Evolutionary conservation across 2,329 filamentous ascomycete species (phyloP).

Genomic region (Periconia sp.): DNA sequence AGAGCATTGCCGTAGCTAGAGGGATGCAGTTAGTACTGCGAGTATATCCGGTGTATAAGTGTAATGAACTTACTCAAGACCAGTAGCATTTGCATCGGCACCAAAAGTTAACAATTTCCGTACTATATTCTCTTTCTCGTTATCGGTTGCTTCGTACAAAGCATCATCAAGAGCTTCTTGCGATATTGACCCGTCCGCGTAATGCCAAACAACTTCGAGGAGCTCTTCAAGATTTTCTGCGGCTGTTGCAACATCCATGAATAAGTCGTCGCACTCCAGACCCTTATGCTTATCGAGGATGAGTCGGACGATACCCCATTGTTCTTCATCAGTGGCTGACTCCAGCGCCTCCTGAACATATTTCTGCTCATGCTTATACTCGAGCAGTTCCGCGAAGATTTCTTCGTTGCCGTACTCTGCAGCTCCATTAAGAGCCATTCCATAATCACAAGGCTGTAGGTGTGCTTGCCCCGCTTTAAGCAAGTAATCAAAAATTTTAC

Average conservation of each 20-base stretch:
- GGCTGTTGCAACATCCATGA: not conserved
- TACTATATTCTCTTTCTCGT: slow-evolving; percentile 8
- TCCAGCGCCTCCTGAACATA: slow-evolving; percentile 1
- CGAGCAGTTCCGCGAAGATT: not conserved
- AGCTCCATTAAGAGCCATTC: not conserved
- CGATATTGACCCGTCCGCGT: slow-evolving; percentile 1
- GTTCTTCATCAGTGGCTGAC: not conserved
- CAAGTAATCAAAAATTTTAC: slow-evolving; percentile 1
- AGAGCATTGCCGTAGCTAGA: slow-evolving; percentile 17
- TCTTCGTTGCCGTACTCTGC: slow-evolving; percentile 2
- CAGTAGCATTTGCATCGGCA: not conserved
- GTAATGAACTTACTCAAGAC: not conserved
- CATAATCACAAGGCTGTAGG: slow-evolving; percentile 1
- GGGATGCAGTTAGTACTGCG: too few species aligned
- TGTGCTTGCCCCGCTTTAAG: not conserved
- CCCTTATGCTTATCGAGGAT: not conserved
- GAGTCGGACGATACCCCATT: slow-evolving; percentile 1
- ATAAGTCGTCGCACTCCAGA: slow-evolving; percentile 2
- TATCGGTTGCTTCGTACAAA: slow-evolving; percentile 9
- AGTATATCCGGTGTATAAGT: too few species aligned
- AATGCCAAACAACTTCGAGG: slow-evolving; percentile 4
- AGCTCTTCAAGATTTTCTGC: slow-evolving; percentile 2
- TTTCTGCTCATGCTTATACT: not conserved
- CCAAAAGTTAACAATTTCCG: not conserved
- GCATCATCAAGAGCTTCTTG: not conserved